Evolutionary conservation across 345 rosid genomes (phyloP), one percentile per base, ranked within the genome.

Genomic region (Trapa incisa): DNA sequence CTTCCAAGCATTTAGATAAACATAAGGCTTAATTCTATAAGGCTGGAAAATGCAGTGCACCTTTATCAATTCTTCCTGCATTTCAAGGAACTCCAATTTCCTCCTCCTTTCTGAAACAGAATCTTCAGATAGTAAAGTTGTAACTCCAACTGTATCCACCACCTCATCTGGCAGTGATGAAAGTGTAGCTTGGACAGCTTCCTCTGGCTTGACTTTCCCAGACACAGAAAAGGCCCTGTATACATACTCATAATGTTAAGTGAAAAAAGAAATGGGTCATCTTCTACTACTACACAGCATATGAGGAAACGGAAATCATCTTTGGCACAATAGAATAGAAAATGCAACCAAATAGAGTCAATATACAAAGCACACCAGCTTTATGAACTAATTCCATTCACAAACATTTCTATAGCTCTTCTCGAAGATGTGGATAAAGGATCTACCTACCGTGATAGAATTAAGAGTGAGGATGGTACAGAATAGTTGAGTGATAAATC

Each of bases 131-230:
- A 93, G 81, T 79, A 92, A 76, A 74, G 92, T 82, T 71, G 96
- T 92, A 67, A 85, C 93, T 57, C 87, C 85, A 72, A 92, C 98
- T 41, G 93, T 92, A 74, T 89, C 98, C 78, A 92, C 91, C 57
- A 92, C 96, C 80, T 92, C 98, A 75, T 89, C 98, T 3, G 98
- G 98, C 69, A 92, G 86, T 72, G 98, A 89, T 64, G 98, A 92
- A 54, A 92, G 88, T 14, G 96, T 92, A 60, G 96, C 98, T 81
- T 86, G 96, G 73, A 92, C 96, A 86, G 96, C 98, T 77, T 92
- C 98, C 82, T 89, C 96, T 38, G 96, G 98, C 78, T 81, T 89
- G 72, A 92, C 91, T 79, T 84, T 89, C 75, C 98, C 96, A 80
- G 96, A 85, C 61, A 85, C 85, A 29, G 91, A 81, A 80, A 92